phyloP scores from a whole-genome alignment of 2,329 filamentous ascomycete genomes.

The Xylariales sp. region DNA sequence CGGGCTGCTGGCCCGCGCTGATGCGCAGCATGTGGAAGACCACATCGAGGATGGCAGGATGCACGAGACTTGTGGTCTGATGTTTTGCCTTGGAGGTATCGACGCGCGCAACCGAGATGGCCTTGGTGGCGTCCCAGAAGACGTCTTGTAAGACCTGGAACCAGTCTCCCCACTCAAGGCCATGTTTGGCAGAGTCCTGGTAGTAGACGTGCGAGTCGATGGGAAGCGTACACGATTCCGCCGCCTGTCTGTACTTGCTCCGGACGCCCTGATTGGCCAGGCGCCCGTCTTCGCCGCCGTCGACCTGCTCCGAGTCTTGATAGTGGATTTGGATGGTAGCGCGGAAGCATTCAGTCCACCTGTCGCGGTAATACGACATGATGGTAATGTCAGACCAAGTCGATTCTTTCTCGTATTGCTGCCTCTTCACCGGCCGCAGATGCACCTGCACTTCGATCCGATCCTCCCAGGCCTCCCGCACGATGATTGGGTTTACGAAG shows the following conservation, averaged over 20 bases:
- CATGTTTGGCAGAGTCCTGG: constrained; percentile 20
- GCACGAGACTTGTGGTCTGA: constrained; percentile 24
- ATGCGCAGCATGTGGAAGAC: constrained; percentile 26
- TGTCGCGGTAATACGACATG: constrained; percentile 5
- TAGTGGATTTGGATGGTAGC: constrained; percentile 26
- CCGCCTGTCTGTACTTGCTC: constrained; percentile 13
- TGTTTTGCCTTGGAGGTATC: constrained; percentile 16
- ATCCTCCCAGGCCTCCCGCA: constrained; percentile 24
- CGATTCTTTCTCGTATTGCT: constrained; percentile 19
- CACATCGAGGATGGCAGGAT: constrained; percentile 33
- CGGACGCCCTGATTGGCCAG: constrained; percentile 10
- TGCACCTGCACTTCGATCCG: constrained; percentile 27
- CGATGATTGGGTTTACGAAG: constrained; percentile 27
- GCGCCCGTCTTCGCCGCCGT: constrained; percentile 14
- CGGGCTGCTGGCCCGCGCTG: constrained; percentile 13
- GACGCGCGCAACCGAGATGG: constrained; percentile 18
- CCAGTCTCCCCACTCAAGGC: constrained; percentile 25
- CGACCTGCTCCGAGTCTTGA: constrained; percentile 14
- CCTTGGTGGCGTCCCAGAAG: too few relatives aligned
- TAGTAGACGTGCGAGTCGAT: constrained; percentile 26
- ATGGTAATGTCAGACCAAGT: constrained; percentile 20
- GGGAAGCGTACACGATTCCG: constrained; percentile 15
- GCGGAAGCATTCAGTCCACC: constrained; percentile 28
- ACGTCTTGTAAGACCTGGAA: constrained; percentile 27
- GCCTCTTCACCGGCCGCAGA: constrained; percentile 19